phyloP scores from a whole-genome alignment of 2,329 filamentous ascomycete species.

The Aureobasidium mangrovei region DNA sequence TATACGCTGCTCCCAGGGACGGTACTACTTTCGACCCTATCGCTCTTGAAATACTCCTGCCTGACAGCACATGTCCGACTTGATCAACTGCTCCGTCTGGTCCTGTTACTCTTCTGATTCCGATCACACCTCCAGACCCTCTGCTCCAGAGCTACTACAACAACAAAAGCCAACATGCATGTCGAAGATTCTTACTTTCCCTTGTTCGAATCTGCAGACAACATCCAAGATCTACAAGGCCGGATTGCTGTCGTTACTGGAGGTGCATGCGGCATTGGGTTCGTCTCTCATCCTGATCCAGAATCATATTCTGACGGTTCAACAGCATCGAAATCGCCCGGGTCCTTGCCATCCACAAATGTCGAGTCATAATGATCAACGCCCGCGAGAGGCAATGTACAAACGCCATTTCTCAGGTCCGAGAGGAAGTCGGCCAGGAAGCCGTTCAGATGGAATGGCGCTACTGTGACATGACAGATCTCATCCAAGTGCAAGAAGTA shows the following conservation, averaged over 20 bases:
- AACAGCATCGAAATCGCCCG: slow-evolving; percentile 17
- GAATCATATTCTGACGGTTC: neutral
- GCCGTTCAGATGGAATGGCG: slow-evolving; percentile 33
- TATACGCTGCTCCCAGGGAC: no score
- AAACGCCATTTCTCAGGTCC: slow-evolving; percentile 29
- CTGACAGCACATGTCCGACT: neutral
- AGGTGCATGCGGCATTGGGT: slow-evolving; percentile 16
- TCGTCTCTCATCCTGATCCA: neutral
- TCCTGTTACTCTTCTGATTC: neutral
- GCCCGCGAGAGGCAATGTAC: slow-evolving; percentile 33
- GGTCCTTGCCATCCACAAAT: slow-evolving; percentile 18
- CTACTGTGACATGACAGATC: slow-evolving; percentile 34
- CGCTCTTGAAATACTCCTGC: neutral
- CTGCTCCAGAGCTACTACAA: slow-evolving; percentile 69
- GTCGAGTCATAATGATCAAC: slow-evolving; percentile 24
- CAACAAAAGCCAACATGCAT: neutral
- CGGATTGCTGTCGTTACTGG: slow-evolving; percentile 15
- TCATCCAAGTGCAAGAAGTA: slow-evolving; percentile 31
- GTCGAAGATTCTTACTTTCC: slow-evolving; percentile 7
- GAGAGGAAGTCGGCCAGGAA: slow-evolving; percentile 19
- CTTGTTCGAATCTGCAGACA: slow-evolving; percentile 7
- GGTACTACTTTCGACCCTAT: neutral
- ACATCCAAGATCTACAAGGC: slow-evolving; percentile 12
- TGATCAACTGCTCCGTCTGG: slow-evolving; percentile 8
- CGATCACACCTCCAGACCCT: slow-evolving; percentile 72